These are phyloP conservation scores for Cercospora sp. DNA, from an alignment of 2,329 filamentous ascomycete genomes.

Conservation along the genomic window DNA sequence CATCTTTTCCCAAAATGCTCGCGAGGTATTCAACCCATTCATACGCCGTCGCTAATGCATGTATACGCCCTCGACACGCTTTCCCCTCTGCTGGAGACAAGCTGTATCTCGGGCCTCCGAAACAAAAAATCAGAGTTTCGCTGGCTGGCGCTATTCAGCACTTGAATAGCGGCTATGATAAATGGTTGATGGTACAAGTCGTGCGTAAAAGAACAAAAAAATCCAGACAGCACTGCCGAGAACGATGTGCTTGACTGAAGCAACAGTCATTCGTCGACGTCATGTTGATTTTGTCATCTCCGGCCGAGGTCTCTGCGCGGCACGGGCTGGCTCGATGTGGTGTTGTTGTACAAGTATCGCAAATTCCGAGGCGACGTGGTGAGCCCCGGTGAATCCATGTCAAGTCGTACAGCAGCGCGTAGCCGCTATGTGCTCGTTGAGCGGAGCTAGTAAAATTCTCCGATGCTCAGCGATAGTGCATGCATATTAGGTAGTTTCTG, in stretches of 20 bases:
- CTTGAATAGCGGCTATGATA: conserved; percentile 30
- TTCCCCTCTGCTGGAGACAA: neutral
- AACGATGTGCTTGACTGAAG: neutral
- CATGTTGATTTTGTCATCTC: neutral
- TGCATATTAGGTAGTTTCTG: neutral
- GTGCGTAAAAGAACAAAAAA: conserved; percentile 44
- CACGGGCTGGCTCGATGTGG: neutral
- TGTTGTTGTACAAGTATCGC: conserved; percentile 4
- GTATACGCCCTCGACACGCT: neutral
- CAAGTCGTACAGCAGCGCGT: neutral
- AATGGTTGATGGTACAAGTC: conserved; percentile 8
- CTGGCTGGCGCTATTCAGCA: conserved; percentile 33
- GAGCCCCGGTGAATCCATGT: neutral
- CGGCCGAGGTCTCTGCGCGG: neutral
- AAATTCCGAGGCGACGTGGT: neutral
- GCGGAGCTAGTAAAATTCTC: neutral
- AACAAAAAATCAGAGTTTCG: conserved; percentile 8
- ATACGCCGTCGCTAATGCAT: neutral
- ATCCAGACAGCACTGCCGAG: neutral
- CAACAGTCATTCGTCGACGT: neutral
- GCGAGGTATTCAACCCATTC: neutral
- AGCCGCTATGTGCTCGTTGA: neutral
- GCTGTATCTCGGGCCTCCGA: neutral
- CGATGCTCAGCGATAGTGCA: neutral
- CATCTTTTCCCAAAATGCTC: neutral